phyloP scores from a whole-genome alignment of 2,329 filamentous ascomycete genomes.

The Aspergillus novoparasiticus region DNA sequence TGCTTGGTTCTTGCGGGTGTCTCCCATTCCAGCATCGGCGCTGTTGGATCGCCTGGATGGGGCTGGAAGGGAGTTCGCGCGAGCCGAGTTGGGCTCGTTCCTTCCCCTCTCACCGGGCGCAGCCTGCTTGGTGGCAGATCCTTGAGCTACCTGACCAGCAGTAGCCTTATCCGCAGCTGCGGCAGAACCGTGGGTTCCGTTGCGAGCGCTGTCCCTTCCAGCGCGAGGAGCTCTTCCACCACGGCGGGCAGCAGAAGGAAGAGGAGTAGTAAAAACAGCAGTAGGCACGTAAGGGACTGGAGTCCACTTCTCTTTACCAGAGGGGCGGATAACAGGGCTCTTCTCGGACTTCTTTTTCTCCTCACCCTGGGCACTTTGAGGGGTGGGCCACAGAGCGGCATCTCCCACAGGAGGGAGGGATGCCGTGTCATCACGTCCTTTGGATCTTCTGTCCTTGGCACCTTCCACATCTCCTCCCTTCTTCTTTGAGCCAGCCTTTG shows the following conservation, averaged over 20 bases:
- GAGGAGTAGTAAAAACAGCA: slow-evolving; percentile 82
- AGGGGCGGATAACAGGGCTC: slow-evolving; percentile 56
- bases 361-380: slow-evolving; percentile 75
- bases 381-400: slow-evolving; percentile 84
- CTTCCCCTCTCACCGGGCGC: slow-evolving; percentile 37
- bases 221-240: slow-evolving; percentile 60
- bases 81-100: slow-evolving; percentile 37
- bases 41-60: slow-evolving; percentile 40
- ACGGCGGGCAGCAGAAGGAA: slow-evolving; percentile 56
- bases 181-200: slow-evolving; percentile 38
- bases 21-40: slow-evolving; percentile 32
- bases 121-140: slow-evolving; percentile 32
- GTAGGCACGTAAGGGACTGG: slow-evolving; percentile 79
- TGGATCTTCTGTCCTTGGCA: slow-evolving; percentile 44
- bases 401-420: slow-evolving; percentile 72
- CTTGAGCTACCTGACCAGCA: slow-evolving; percentile 30
- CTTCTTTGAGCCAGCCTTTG: slow-evolving; percentile 44
- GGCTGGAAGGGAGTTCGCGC: slow-evolving; percentile 44
- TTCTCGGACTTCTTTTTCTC: slow-evolving; percentile 71
- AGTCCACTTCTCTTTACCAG: slow-evolving; percentile 82
- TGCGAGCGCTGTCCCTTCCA: slow-evolving; percentile 54
- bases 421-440: slow-evolving; percentile 41
- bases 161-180: slow-evolving; percentile 38
- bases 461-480: slow-evolving; percentile 37
- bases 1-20: slow-evolving; percentile 37